Evolutionary conservation across 1,284 basidiomycete species (phyloP), one percentile per base, ranked within the genome.

Genomic region (Cerrena zonata): DNA sequence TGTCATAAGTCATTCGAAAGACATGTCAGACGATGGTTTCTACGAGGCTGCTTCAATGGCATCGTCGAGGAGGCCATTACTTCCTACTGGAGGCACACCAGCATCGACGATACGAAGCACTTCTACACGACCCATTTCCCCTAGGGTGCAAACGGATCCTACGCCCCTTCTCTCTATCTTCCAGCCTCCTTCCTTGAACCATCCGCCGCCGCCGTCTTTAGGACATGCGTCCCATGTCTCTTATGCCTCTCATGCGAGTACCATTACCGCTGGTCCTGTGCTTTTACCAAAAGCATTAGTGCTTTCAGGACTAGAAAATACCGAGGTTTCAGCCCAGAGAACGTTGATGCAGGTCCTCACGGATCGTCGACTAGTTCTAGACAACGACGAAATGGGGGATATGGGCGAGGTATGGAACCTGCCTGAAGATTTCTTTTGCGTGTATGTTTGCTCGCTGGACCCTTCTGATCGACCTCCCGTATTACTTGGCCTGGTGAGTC

Each of bases 371-470:
- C 65, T 90, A 11, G 61, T 76, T 7, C 60, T 86, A 4, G 61
- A 57, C 15, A 60, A 57, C 21, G 53, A 56, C 41, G 53, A 55
- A 25, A 41, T 42, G 18, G 48, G 24, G 50, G 46, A 39, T 51
- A 53, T 62, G 44, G 72, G 72, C 42, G 68, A 72, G 23, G 64
- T 67, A 0, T 81, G 80, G 74, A 74, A 75, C 49, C 64, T 89
- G n/a, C 87, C 89, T 1, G 72, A 80, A 4, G 78, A 76, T 1
- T 91, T 91, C 61, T 70, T 90, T 30, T 65, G 84, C 49, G 75
- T 91, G 1, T 89, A 85, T 57, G 79, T 91, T 4, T 87, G 84
- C 65, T 75, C 79, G 15, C 67, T 73, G 53, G 77, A 87, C 62
- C 67, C 77, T 1, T 70, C 69, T 46, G 84, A 88, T 59, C 71